phyloP scores from a whole-genome alignment of 345 rosid species.

The Salix udensis region DNA sequence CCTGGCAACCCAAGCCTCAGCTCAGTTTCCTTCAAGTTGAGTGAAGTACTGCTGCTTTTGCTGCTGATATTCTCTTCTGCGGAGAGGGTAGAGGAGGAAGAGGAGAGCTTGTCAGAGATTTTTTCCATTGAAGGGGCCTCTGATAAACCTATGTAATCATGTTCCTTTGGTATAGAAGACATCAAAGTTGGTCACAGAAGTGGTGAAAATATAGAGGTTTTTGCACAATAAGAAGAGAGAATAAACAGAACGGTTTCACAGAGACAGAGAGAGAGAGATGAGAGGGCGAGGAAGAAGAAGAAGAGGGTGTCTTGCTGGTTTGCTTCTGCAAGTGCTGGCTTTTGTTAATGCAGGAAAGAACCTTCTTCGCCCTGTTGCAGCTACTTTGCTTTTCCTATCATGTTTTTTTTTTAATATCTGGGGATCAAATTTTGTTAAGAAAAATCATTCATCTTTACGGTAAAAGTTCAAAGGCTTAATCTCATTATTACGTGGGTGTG shows the following conservation, averaged over 20 bases:
- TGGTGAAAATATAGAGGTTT: not conserved
- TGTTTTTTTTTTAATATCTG: no score
- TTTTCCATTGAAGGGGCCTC: constrained; percentile 43
- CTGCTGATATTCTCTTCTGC: constrained; percentile 17
- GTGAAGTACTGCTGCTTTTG: constrained; percentile 18
- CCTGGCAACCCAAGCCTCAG: constrained; percentile 72
- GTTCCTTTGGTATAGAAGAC: constrained; percentile 46
- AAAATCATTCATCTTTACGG: no score
- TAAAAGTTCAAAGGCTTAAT: no score
- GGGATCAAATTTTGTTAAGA: no score
- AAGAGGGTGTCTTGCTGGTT: not conserved
- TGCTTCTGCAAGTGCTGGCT: constrained; percentile 20
- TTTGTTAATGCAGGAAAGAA: constrained; percentile 41
- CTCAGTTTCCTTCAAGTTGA: constrained; percentile 60
- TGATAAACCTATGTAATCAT: constrained; percentile 66
- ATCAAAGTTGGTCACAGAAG: constrained; percentile 27
- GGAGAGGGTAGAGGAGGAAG: constrained; percentile 33
- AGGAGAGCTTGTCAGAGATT: constrained; percentile 36
- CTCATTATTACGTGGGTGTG: no score
- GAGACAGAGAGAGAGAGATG: not conserved
- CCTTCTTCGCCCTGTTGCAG: constrained; percentile 47
- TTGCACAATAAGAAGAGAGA: not conserved
- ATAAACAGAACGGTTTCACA: not conserved
- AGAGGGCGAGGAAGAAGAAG: not conserved
- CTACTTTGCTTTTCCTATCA: constrained; percentile 2